These are phyloP conservation scores for Diversispora epigaea DNA, from an alignment of 192 early-diverging fungal species.

Conservation along the genomic window DNA sequence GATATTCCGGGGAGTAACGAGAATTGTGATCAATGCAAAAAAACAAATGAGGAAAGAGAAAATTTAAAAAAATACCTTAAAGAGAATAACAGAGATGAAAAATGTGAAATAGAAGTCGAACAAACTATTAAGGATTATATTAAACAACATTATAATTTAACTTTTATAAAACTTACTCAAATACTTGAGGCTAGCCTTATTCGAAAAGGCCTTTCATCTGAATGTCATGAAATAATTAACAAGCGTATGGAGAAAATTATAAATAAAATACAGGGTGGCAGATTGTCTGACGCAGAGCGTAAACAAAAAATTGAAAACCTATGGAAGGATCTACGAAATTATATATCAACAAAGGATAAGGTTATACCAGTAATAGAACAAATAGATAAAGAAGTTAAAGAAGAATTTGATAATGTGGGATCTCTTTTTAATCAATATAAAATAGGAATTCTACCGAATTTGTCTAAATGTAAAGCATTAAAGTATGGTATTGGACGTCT, in stretches of 20 bases:
- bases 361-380: neutral
- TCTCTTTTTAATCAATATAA: neutral
- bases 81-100: neutral
- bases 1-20: too few relatives aligned
- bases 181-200: conserved; percentile 11
- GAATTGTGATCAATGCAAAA: too few relatives aligned
- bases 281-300: too few relatives aligned
- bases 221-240: too few relatives aligned
- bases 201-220: too few relatives aligned
- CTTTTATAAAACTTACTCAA: conserved; percentile 7
- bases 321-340: too few relatives aligned
- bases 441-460: neutral
- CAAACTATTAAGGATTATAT: conserved; percentile 24
- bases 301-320: too few relatives aligned
- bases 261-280: too few relatives aligned
- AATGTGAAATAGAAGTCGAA: neutral
- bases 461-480: conserved; percentile 8
- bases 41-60: too few relatives aligned
- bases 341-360: too few relatives aligned
- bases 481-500: neutral
- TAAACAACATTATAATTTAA: neutral
- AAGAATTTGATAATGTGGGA: neutral
- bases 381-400: conserved; percentile 21
- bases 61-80: conserved; percentile 8
- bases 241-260: too few relatives aligned